Percentiles rank a stretch among this genome's conserved stretches.
Evolutionary conservation across 495 filamentous ascomycete genomes (phyloP).

Genomic region (Penicillium odoratum): DNA sequence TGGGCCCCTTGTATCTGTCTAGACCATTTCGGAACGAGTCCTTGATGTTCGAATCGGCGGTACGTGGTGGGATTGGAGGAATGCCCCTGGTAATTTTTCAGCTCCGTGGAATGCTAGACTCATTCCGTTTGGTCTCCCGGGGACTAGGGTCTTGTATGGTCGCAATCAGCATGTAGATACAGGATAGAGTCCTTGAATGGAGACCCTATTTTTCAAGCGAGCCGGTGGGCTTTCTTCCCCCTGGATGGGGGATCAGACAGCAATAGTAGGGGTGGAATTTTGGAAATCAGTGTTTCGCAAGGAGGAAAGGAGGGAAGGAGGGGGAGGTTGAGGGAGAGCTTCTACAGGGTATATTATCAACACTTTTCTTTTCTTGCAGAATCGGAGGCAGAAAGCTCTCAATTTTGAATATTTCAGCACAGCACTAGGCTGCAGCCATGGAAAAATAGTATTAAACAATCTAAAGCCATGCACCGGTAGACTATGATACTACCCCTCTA

Average conservation of each 20-base stretch:
- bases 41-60: conserved; percentile 5
- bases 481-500: conserved; percentile 14
- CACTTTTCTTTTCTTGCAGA: too few species aligned
- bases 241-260: neutral
- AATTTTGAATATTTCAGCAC: conserved; percentile 8
- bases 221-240: neutral
- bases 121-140: conserved; percentile 19
- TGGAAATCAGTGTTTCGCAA: neutral
- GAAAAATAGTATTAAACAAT: conserved; percentile 35
- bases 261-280: neutral
- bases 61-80: conserved; percentile 14
- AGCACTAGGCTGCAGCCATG: conserved; percentile 9
- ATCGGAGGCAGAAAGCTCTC: neutral
- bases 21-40: neutral
- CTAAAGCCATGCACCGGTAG: conserved; percentile 26
- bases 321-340: neutral
- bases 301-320: neutral
- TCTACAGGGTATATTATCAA: neutral
- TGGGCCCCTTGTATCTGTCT: conserved; percentile 3
- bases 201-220: neutral
- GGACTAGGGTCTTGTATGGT: neutral
- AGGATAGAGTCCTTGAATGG: neutral
- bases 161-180: neutral
- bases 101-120: conserved; percentile 19
- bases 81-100: conserved; percentile 14